Conservation (phyloP, 2,329 filamentous ascomycete species). For the Arthrobotrys entomopaga region DNA sequence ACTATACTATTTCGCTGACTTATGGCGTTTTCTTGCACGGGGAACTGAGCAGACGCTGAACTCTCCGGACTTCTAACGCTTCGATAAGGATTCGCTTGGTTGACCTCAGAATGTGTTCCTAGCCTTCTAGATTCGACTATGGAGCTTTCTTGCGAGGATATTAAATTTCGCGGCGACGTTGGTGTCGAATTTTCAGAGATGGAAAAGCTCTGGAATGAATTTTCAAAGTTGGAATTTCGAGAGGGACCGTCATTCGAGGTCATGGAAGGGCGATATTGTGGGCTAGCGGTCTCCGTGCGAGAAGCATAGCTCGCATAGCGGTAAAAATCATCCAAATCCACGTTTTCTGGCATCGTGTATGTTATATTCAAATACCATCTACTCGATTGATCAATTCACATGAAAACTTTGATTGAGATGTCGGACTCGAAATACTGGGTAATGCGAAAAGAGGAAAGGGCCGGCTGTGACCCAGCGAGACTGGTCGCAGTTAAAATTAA, state of each 20-base stretch:
- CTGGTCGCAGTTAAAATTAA: no score
- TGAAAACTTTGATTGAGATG: no score
- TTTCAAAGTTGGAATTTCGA: neutral
- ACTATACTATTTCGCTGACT: no score
- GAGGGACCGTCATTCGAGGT: neutral
- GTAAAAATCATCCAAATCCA: constrained; percentile 9
- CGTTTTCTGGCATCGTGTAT: constrained; percentile 11
- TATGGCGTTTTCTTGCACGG: no score
- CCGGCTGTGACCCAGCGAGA: no score
- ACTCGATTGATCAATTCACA: no score
- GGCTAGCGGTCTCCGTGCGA: neutral
- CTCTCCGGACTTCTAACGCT: neutral
- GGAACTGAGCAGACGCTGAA: no score
- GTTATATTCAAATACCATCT: no score
- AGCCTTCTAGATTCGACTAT: neutral
- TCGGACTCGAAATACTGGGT: no score
- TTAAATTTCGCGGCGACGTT: neutral
- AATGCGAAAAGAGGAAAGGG: no score
- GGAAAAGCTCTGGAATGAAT: neutral
- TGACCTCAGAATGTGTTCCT: neutral
- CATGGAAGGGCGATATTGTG: neutral
- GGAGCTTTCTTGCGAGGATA: neutral
- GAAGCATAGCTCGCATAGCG: neutral
- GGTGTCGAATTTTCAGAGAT: neutral
- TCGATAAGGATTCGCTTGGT: neutral